Evolutionary conservation across 495 filamentous ascomycete genomes (phyloP).

Genomic region (Bathelium albidoporum): DNA sequence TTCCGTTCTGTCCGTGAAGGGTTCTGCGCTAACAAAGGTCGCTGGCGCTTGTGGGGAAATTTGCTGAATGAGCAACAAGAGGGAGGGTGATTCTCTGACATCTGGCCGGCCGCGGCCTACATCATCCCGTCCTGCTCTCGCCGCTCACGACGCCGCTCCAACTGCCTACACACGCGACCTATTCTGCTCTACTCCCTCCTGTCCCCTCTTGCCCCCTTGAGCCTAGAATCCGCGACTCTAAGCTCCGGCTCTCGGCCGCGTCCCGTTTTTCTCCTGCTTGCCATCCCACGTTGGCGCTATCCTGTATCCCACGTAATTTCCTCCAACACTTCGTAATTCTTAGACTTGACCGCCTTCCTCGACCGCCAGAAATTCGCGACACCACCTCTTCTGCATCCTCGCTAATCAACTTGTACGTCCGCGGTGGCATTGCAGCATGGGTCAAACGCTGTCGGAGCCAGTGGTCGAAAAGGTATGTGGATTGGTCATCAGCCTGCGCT

Average conservation of each 20-base stretch:
- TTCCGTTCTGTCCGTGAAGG: no score
- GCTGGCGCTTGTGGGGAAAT: no score
- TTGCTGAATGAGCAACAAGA: no score
- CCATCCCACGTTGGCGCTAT: neutral
- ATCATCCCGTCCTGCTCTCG: neutral
- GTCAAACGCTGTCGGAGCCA: slow-evolving; percentile 98
- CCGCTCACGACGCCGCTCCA: neutral
- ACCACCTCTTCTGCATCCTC: neutral
- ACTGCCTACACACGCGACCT: slow-evolving; percentile 9
- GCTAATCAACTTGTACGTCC: no score
- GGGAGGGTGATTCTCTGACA: neutral
- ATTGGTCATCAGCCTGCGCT: slow-evolving; percentile 4
- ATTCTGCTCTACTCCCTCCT: neutral
- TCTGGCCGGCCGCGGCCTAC: slow-evolving; percentile 1
- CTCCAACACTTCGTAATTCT: neutral
- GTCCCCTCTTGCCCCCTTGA: neutral
- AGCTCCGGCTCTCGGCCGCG: neutral
- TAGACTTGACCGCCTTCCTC: neutral
- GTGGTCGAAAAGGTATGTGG: slow-evolving; percentile 91
- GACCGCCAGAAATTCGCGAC: neutral
- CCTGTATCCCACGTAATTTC: neutral
- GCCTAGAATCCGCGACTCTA: neutral
- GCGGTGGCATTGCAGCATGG: slow-evolving; percentile 48
- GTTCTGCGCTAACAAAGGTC: no score
- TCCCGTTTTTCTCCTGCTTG: neutral